phyloP scores from a whole-genome alignment of 2,329 filamentous ascomycete species.

The Penicillium aurantiogriseum region DNA sequence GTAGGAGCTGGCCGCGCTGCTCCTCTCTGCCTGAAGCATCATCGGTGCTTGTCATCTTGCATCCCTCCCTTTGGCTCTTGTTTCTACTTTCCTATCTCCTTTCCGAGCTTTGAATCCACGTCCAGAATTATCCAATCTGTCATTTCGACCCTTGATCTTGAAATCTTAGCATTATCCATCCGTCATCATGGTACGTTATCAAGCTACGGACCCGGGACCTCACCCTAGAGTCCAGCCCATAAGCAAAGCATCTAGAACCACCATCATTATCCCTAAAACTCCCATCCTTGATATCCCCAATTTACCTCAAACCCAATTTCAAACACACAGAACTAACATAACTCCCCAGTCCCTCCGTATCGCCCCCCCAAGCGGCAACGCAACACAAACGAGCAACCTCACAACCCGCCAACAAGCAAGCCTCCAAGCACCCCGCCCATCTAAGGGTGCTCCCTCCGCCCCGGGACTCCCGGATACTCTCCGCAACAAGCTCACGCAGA shows the following conservation, averaged over 20 bases:
- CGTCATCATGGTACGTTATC: constrained; percentile 34
- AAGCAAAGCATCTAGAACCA: constrained; percentile 12
- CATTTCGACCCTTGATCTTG: background rate
- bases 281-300: background rate
- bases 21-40: constrained; percentile 25
- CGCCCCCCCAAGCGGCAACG: constrained; percentile 68
- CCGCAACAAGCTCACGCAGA: constrained; percentile 74
- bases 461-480: constrained; percentile 93
- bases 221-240: constrained; percentile 8
- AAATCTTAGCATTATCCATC: constrained; percentile 2
- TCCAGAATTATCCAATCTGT: background rate
- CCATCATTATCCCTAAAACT: background rate
- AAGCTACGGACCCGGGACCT: constrained; percentile 18
- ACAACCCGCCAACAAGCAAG: constrained; percentile 53
- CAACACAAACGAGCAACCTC: constrained; percentile 64
- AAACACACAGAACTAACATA: constrained; percentile 5
- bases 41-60: constrained; percentile 17
- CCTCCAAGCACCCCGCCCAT: constrained; percentile 52
- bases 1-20: constrained; percentile 41
- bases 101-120: background rate
- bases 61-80: constrained; percentile 13
- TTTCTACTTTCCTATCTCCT: constrained; percentile 8
- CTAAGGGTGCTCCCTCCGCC: constrained; percentile 77
- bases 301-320: background rate
- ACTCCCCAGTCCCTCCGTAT: constrained; percentile 81